phyloP scores from a whole-genome alignment of 192 early-diverging fungal genomes.

The Chytriomyces sp. region DNA sequence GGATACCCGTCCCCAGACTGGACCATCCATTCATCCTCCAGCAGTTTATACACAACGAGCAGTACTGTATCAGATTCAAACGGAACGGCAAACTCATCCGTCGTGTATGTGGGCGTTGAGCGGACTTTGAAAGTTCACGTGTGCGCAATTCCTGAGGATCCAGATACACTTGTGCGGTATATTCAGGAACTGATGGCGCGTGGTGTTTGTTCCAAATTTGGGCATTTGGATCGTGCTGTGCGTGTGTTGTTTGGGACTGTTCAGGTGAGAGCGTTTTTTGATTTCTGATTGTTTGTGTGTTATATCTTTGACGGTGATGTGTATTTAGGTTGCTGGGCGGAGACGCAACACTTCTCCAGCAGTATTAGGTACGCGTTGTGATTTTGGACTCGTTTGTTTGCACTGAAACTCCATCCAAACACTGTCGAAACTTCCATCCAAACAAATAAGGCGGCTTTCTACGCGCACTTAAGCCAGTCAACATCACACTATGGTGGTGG shows the following conservation, averaged over 20 bases:
- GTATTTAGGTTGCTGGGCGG: slow-evolving; percentile 27
- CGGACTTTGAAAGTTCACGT: slow-evolving; percentile 31
- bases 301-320: background rate
- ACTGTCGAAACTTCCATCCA: background rate
- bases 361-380: slow-evolving; percentile 22
- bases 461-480: slow-evolving; percentile 20
- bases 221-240: slow-evolving; percentile 3
- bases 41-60: no score
- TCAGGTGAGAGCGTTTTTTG: background rate
- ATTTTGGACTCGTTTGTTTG: background rate
- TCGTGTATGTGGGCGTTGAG: slow-evolving; percentile 31
- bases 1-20: background rate
- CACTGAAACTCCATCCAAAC: no score
- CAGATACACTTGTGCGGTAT: slow-evolving; percentile 34
- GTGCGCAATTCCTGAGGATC: slow-evolving; percentile 33
- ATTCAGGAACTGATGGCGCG: slow-evolving; percentile 35
- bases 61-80: no score
- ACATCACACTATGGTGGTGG: slow-evolving; percentile 43
- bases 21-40: no score
- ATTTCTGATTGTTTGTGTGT: background rate
- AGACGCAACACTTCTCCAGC: slow-evolving; percentile 13
- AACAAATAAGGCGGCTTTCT: slow-evolving; percentile 8
- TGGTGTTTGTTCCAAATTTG: background rate
- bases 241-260: slow-evolving; percentile 42
- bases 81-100: background rate